Base-by-base conservation (phyloP, 441 rosid species). In the Corymbia calophylla region DNA sequence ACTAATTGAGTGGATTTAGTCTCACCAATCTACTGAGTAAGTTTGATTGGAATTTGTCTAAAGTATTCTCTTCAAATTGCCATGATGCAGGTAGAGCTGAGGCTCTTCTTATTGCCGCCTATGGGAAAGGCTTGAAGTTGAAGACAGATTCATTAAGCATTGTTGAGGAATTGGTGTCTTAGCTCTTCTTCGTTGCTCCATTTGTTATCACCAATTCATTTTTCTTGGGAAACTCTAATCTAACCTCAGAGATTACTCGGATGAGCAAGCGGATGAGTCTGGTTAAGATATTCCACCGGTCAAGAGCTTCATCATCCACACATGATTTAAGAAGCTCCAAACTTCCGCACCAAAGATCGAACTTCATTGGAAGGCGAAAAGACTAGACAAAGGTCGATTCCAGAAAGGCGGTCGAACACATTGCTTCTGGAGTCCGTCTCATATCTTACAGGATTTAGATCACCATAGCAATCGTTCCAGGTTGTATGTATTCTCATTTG, bases 81-180 rank as follows among this genome's bases (percentile, higher is more conserved):
- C 82, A 82, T 23, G n/a, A 89, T 92, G 91, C 94, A 95, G 97
- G 97, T 88, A 92, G 97, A 92, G 99, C 99, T 11, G 99, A 96
- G 90, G 97, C 98, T 47, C 88, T 96, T 90, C 97, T 97, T 27
- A 96, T 96, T 91, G 99, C 99, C 58, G 96, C 97, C 19, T 93
- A 96, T 64, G 98, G 99, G 56, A 94, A 94, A 91, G 95, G 95
- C 87, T 82, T 93, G 70, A 94, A 89, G 91, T 89, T 88, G 93
- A 91, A 80, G 81, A 93, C 86, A 54, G 93, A 89, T 53, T 56
- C 89, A 53, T 56, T 92, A 16, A 23, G 29, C 64, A 44, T 31
- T 21, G 32, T 58, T 18, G 92, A 87, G 77, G 91, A 91, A 49
- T 88, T 88, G 56, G 88, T 90, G 82, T 62, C 90, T 55, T 18